A percentile compares a stretch with the other conserved stretches of the same genome.
Evolutionary conservation across 257 asterid genomes (phyloP).

Genomic region (Voacanga thouarsii): DNA sequence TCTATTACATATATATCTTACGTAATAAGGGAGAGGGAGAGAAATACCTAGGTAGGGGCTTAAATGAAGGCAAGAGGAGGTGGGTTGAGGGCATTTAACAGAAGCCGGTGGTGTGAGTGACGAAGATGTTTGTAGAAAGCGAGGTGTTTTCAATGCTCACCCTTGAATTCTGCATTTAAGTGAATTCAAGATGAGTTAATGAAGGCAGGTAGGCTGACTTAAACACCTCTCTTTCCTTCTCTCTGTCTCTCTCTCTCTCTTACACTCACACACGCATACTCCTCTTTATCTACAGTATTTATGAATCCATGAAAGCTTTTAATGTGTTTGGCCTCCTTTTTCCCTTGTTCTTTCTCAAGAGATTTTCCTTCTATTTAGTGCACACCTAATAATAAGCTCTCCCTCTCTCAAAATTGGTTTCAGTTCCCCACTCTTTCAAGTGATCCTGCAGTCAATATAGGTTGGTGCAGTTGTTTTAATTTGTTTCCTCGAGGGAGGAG

Average conservation of each 20-base stretch:
- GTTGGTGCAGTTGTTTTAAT: slow-evolving; percentile 10
- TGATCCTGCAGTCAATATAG: not conserved
- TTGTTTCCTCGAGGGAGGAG: slow-evolving; percentile 6
- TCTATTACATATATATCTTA: not conserved
- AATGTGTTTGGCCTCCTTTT: slow-evolving; percentile 7
- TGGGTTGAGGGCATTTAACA: slow-evolving; percentile 32
- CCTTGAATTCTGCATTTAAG: slow-evolving; percentile 40
- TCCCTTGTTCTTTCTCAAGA: not conserved
- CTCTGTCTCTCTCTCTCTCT: not conserved
- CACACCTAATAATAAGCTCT: not conserved
- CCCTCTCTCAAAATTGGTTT: too few relatives aligned
- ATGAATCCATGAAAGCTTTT: slow-evolving; percentile 11
- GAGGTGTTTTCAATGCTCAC: slow-evolving; percentile 41
- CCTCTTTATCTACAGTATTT: not conserved
- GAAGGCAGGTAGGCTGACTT: slow-evolving; percentile 36
- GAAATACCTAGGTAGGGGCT: not conserved
- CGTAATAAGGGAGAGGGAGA: not conserved
- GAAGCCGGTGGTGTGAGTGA: slow-evolving; percentile 31
- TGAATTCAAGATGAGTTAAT: slow-evolving; percentile 36
- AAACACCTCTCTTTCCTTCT: not conserved
- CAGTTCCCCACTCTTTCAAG: not conserved
- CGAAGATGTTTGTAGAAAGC: slow-evolving; percentile 32
- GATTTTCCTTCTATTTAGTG: not conserved
- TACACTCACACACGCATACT: not conserved
- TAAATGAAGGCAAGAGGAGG: slow-evolving; percentile 33